phyloP scores from a whole-genome alignment of 208 protist genomes.

The Trypanosoma platydactyli region DNA sequence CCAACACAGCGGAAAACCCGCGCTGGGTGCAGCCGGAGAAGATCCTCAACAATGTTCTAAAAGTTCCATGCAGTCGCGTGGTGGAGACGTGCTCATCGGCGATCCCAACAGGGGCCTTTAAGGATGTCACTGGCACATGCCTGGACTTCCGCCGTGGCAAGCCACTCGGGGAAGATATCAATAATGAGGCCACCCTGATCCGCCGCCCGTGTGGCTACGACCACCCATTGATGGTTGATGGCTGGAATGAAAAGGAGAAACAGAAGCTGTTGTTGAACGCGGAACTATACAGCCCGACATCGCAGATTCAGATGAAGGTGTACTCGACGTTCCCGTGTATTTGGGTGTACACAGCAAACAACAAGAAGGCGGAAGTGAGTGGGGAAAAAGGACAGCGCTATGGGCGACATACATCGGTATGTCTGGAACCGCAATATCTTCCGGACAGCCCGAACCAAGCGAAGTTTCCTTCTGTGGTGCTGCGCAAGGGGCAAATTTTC shows the following conservation, averaged over 20 bases:
- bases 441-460: constrained; percentile 45
- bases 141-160: constrained; percentile 45
- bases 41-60: constrained; percentile 46
- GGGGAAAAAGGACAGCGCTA: constrained; percentile 51
- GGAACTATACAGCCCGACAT: constrained; percentile 42
- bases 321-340: constrained; percentile 60
- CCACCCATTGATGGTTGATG: constrained; percentile 44
- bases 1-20: constrained; percentile 7
- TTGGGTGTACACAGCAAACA: constrained; percentile 76
- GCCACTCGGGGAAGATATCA: constrained; percentile 40
- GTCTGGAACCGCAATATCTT: constrained; percentile 55
- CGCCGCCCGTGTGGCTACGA: constrained; percentile 65
- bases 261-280: constrained; percentile 43
- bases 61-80: constrained; percentile 38
- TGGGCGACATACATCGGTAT: constrained; percentile 37
- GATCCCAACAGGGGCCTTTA: constrained; percentile 44
- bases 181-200: constrained; percentile 31
- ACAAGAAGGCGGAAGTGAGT: constrained; percentile 40
- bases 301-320: constrained; percentile 56
- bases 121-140: constrained; percentile 23
- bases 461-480: constrained; percentile 33
- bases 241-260: constrained; percentile 32
- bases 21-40: constrained; percentile 25
- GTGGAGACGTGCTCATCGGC: constrained; percentile 36
- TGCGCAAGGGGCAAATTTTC: constrained; percentile 45